Evolutionary conservation across 2,329 filamentous ascomycete species (phyloP).

Genomic region (Monilinia fructicola): DNA sequence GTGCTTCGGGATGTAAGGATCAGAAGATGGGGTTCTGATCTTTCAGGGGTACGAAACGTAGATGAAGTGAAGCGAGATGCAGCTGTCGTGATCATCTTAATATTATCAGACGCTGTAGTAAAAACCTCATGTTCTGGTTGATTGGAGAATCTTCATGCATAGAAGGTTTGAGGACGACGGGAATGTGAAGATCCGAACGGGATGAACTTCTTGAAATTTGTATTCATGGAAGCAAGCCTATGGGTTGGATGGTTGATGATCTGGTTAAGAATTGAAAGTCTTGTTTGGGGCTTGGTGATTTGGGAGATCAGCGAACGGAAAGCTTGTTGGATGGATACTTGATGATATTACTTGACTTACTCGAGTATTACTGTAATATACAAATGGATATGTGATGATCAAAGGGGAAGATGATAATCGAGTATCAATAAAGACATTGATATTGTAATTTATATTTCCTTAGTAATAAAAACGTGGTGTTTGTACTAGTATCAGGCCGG

Average conservation of each 20-base stretch:
- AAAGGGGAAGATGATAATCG: too few species aligned
- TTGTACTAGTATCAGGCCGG: not conserved
- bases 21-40: conserved; percentile 25
- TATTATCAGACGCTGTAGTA: not conserved
- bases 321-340: not conserved
- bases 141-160: not conserved
- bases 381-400: too few species aligned
- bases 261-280: not conserved
- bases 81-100: not conserved
- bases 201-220: not conserved
- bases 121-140: too few species aligned
- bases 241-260: not conserved
- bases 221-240: not conserved
- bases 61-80: conserved; percentile 18
- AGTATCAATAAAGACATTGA: not conserved
- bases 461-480: not conserved
- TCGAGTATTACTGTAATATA: fast-evolving
- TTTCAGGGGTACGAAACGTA: conserved; percentile 16
- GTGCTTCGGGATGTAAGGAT: too few species aligned
- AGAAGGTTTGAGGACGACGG: not conserved
- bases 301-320: not conserved
- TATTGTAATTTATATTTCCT: not conserved
- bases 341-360: too few species aligned
- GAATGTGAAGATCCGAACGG: conserved; percentile 4
- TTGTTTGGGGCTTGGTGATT: conserved; percentile 2